Evolutionary conservation across 495 filamentous ascomycete species (phyloP).

Genomic region (Lasiosphaeria miniovina): DNA sequence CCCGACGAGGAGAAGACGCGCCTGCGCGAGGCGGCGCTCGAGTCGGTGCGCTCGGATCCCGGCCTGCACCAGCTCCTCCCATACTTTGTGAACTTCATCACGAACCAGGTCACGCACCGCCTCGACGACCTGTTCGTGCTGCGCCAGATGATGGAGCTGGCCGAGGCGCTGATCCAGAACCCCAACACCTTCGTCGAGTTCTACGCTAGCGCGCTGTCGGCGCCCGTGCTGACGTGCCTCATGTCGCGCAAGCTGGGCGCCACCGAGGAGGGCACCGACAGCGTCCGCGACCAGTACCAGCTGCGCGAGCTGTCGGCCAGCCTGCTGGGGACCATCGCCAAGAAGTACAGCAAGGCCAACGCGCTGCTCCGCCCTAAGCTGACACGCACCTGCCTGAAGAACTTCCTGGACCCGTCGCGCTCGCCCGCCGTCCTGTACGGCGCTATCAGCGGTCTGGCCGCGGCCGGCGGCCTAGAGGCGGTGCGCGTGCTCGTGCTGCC

Average conservation of each 20-base stretch:
- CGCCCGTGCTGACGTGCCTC: constrained; percentile 86
- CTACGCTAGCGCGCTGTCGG: constrained; percentile 83
- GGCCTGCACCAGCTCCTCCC: constrained; percentile 92
- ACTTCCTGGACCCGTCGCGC: constrained; percentile 80
- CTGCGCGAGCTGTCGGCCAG: constrained; percentile 82
- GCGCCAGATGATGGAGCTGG: constrained; percentile 85
- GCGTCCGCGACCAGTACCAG: constrained; percentile 61
- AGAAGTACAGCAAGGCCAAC: constrained; percentile 71
- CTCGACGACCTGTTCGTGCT: constrained; percentile 83
- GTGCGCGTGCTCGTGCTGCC: constrained; percentile 78
- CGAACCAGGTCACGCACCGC: constrained; percentile 89
- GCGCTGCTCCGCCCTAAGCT: constrained; percentile 79
- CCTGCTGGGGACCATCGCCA: constrained; percentile 67
- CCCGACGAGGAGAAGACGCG: constrained; percentile 64
- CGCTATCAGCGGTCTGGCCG: constrained; percentile 71
- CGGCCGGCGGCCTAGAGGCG: constrained; percentile 72
- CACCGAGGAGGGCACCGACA: constrained; percentile 35
- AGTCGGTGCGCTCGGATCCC: constrained; percentile 78
- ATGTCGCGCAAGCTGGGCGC: constrained; percentile 78
- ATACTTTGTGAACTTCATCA: constrained; percentile 92
- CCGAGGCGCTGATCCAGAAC: constrained; percentile 79
- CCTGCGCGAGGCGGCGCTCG: constrained; percentile 79
- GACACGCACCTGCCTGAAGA: constrained; percentile 85
- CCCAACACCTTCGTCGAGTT: constrained; percentile 79
- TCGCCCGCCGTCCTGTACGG: constrained; percentile 82